A percentile compares a stretch with the other conserved stretches of the same genome.
These are phyloP conservation scores for Herpetospermum pedunculosum DNA, from an alignment of 306 rosid species.

Conservation along the genomic window DNA sequence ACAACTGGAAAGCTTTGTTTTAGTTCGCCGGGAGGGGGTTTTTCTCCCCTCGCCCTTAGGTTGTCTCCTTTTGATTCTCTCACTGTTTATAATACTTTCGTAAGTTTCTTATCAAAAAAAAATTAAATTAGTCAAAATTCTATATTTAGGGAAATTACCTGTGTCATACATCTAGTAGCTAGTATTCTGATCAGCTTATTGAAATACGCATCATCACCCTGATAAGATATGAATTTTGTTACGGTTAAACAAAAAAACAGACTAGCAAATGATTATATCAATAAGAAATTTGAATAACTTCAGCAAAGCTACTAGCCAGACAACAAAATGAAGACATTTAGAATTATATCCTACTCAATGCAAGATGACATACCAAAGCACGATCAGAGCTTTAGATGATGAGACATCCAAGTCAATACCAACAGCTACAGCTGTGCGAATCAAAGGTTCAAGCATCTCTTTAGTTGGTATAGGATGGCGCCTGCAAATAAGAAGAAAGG, in stretches of 20 bases:
- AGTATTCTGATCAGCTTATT: slow-evolving; percentile 85
- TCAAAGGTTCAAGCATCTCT: slow-evolving; percentile 94
- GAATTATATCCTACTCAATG: background rate
- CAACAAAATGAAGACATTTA: no score
- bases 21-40: no score
- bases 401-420: slow-evolving; percentile 83
- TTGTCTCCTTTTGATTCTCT: no score
- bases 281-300: no score
- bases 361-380: slow-evolving; percentile 56
- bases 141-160: slow-evolving; percentile 38
- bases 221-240: slow-evolving; percentile 13
- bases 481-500: slow-evolving; percentile 33
- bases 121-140: background rate
- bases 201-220: slow-evolving; percentile 94
- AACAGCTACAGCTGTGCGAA: slow-evolving; percentile 78
- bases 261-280: background rate
- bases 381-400: slow-evolving; percentile 81
- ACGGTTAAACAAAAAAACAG: background rate
- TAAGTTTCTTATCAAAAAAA: no score
- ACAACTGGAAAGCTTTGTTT: no score
- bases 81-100: no score
- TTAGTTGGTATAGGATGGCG: slow-evolving; percentile 86
- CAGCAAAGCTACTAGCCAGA: no score
- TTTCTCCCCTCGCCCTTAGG: no score
- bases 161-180: slow-evolving; percentile 96